Evolutionary conservation across 2,329 filamentous ascomycete genomes (phyloP), one percentile per base, ranked within the genome.

Genomic region (Peltaster fructicola): DNA sequence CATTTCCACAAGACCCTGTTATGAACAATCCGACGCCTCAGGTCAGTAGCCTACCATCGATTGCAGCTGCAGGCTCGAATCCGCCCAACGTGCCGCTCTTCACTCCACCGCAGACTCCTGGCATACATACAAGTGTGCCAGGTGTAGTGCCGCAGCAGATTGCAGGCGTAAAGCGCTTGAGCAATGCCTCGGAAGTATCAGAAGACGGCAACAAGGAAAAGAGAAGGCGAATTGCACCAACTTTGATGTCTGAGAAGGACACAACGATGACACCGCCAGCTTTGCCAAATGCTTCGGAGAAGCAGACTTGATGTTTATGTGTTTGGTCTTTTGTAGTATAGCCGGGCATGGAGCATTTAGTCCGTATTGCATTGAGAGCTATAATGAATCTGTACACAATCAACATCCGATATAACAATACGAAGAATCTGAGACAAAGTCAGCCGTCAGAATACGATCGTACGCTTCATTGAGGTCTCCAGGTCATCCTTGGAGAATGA

Each of bases 71-170:
- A 6, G 43, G 43, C 6, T 41, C 41, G 12, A 31, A 50, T n/a
- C 48, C 17, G 6, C 13, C 20, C 8, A 52, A 52, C 4, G 55
- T 90, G 20, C 78, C 82, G 0, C 68, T 91, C 40, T 80, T 78
- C 17, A 93, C 85, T 6, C 85, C 88, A 3, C 88, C 85, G 1
- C 77, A 91, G 48, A 95, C 85, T 3, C 85, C 85, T 5, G 56
- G 66, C 30, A 35, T 11, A 25, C 24, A 10, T 25, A 27, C 7
- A 17, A 25, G 17, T 23, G 31, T 22, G 21, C 25, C 24, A 10
- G 30, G 29, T 17, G 29, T 17, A 8, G 23, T 23, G 9, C 27
- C 13, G 14, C 17, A 16, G 25, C 24, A 12, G n/a, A n/a, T n/a
- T n/a, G 26, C 34, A 14, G 41, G 39, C 14, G 29, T 35, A 7